Conservation (phyloP, 2,329 filamentous ascomycete species). For the Epichloe bromicola region DNA sequence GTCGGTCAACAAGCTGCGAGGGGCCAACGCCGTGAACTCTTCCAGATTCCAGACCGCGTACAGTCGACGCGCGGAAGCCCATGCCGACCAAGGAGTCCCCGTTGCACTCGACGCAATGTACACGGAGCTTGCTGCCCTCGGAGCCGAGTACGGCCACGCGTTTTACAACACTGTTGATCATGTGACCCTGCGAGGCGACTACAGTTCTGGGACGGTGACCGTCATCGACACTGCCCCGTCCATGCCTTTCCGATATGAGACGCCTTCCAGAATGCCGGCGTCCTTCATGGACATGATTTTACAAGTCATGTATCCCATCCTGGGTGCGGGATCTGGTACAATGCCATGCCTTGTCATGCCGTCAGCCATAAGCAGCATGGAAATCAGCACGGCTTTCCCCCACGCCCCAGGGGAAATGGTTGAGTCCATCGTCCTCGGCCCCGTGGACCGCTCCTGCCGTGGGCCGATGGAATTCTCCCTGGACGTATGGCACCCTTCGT, state of each 20-base stretch:
- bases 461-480: slow-evolving; percentile 21
- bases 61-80: background rate
- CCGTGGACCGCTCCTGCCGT: slow-evolving; percentile 9
- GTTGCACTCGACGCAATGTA: slow-evolving; percentile 14
- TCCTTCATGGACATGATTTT: slow-evolving; percentile 32
- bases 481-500: slow-evolving; percentile 18
- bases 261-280: slow-evolving; percentile 29
- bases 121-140: slow-evolving; percentile 11
- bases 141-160: slow-evolving; percentile 14
- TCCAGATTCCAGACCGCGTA: background rate
- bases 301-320: slow-evolving; percentile 26
- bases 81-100: background rate
- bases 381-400: slow-evolving; percentile 15
- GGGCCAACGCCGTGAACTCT: slow-evolving; percentile 11
- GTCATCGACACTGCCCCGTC: slow-evolving; percentile 27
- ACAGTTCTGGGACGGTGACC: slow-evolving; percentile 3
- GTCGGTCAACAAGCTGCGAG: slow-evolving; percentile 15
- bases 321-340: slow-evolving; percentile 19
- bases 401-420: slow-evolving; percentile 16
- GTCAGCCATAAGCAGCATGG: slow-evolving; percentile 18
- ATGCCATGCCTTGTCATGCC: slow-evolving; percentile 25
- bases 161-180: slow-evolving; percentile 12
- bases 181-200: slow-evolving; percentile 15
- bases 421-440: slow-evolving; percentile 15
- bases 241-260: slow-evolving; percentile 34